Base-by-base conservation (phyloP, 495 filamentous ascomycete genomes). In the Aspergillus nanangensis region DNA sequence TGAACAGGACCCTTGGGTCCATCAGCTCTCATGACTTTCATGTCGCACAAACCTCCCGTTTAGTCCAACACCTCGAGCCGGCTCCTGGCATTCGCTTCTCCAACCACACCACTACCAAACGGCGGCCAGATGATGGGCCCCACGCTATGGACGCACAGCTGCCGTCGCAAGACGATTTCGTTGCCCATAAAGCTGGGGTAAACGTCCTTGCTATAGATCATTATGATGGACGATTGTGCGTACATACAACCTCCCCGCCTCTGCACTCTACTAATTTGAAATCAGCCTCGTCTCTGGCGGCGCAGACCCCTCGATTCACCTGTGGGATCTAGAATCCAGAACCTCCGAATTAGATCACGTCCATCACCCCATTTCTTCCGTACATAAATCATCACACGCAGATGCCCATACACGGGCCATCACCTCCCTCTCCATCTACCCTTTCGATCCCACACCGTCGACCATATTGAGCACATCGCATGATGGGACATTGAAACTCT, bases 381-480 rank as follows among this genome's bases (percentile, higher is more conserved):
- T 71, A n/a, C 57, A 61, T 45, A 73, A 66, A 50, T 66, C 66
- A 7, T 66, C 70, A 14, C 57, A 71, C 32, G 54, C 56, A 14
- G 67, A 70, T 11, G 71, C 77, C 9, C 87, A 93, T 61, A 86
- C 78, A 38, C 87, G 83, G 53, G 85, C 88, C 40, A 84, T 95
- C 41, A 95, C 90, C 2, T 83, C 90, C 27, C 66, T 95, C 31
- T 87, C 78, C 2, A 94, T 94, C 66, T 95, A 93, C 56, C 89
- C 91, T 3, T 93, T 93, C 54, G 91, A 75, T 38, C 70, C 70
- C 2, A 92, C 69, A 66, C 84, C 47, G 65, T 78, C 51, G 69
- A 73, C 90, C 24, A 93, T 97, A 52, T 70, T 95, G 9, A 87
- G 87, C 1, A 84, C 83, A 9, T 88, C 89, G 37, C 89, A 88